phyloP scores from a whole-genome alignment of 139 green algal genomes.

The Micractinium conductrix region DNA sequence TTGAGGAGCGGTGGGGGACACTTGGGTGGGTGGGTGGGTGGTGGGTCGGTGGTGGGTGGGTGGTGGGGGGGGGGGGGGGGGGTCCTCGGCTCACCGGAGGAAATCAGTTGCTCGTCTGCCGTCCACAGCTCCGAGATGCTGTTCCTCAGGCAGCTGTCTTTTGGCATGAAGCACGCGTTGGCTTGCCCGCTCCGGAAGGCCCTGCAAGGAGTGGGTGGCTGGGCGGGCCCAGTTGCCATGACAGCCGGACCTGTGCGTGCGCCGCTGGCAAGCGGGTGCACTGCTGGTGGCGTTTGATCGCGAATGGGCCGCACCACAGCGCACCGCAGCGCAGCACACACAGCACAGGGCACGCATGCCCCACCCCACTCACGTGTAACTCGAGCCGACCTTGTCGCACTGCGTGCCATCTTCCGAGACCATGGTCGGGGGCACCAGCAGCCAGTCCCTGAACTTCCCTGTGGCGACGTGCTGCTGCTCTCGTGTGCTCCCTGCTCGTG shows the following conservation, averaged over 20 bases:
- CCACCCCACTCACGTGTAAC: conserved; percentile 30
- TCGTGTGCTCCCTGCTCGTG: too few species aligned
- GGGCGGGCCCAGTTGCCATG: too few species aligned
- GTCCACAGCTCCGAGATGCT: conserved; percentile 73
- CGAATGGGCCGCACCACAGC: background rate
- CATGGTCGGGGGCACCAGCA: conserved; percentile 66
- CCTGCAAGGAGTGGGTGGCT: conserved; percentile 28
- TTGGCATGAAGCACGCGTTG: conserved; percentile 29
- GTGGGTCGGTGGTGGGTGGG: too few species aligned
- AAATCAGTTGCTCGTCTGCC: conserved; percentile 44
- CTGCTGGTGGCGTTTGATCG: too few species aligned
- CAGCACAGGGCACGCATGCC: background rate
- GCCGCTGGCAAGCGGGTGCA: too few species aligned
- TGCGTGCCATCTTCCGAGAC: conserved; percentile 47
- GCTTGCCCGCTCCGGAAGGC: conserved; percentile 66
- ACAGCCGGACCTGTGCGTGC: too few species aligned
- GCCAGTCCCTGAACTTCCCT: conserved; percentile 54
- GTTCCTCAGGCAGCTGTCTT: conserved; percentile 65
- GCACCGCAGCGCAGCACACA: background rate
- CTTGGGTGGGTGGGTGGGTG: too few species aligned
- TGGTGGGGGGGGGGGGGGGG: too few species aligned
- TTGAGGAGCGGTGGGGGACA: too few species aligned
- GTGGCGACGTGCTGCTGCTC: too few species aligned
- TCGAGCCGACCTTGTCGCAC: conserved; percentile 74
- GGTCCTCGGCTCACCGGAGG: too few species aligned